Evolutionary conservation across 2,329 filamentous ascomycete species (phyloP).

Genomic region (Cladophialophora immunda): DNA sequence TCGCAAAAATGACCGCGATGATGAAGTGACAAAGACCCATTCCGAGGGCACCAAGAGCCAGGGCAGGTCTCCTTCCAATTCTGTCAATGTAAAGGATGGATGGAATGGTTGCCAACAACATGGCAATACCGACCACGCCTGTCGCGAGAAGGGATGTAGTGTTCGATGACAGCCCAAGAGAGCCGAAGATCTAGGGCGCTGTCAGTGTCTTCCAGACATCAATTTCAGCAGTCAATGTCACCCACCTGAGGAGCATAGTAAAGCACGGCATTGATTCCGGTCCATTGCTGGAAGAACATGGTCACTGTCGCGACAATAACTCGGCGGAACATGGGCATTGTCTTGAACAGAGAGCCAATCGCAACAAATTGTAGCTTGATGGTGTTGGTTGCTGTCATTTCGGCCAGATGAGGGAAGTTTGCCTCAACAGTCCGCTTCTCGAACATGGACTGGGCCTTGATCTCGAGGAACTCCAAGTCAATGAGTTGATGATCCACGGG

Average conservation of each 20-base stretch:
- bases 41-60: slow-evolving; percentile 66
- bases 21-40: slow-evolving; percentile 77
- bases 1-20: slow-evolving; percentile 73
- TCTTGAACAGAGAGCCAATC: slow-evolving; percentile 49
- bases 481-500: slow-evolving; percentile 33
- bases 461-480: slow-evolving; percentile 75
- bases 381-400: slow-evolving; percentile 68
- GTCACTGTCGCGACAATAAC: slow-evolving; percentile 49
- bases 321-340: slow-evolving; percentile 56
- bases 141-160: slow-evolving; percentile 51
- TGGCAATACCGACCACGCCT: slow-evolving; percentile 52
- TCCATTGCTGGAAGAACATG: slow-evolving; percentile 58
- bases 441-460: slow-evolving; percentile 79
- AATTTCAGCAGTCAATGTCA: background rate
- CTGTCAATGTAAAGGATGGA: slow-evolving; percentile 53
- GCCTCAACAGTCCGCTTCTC: slow-evolving; percentile 75
- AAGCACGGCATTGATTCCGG: slow-evolving; percentile 57
- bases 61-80: slow-evolving; percentile 51
- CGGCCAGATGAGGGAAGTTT: slow-evolving; percentile 71
- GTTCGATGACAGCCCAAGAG: slow-evolving; percentile 47
- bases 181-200: slow-evolving; percentile 47
- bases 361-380: slow-evolving; percentile 69
- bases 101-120: slow-evolving; percentile 52
- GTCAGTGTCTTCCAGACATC: background rate
- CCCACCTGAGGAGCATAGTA: slow-evolving; percentile 48